Percentiles rank a stretch among this genome's conserved stretches.
These are phyloP conservation scores for Picochlorum sp. DNA, from an alignment of 139 green algal species.

Conservation along the genomic window DNA sequence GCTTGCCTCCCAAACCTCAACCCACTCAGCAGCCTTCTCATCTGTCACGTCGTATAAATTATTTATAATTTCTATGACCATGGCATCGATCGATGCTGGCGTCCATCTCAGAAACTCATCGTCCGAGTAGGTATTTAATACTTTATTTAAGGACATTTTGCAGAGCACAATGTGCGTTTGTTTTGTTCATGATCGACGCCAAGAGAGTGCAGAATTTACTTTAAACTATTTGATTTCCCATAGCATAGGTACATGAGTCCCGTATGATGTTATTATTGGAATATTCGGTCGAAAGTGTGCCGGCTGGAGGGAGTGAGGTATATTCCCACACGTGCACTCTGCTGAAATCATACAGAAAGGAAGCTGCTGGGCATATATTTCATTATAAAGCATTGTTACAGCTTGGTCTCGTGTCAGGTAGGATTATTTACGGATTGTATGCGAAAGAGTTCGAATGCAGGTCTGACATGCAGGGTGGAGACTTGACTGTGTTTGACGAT, in stretches of 20 bases:
- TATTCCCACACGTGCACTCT: slow-evolving; percentile 23
- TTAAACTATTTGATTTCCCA: neutral
- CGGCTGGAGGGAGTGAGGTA: slow-evolving; percentile 8
- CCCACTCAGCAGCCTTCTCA: too few species aligned
- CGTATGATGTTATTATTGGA: neutral
- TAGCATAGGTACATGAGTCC: neutral
- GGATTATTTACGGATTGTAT: neutral
- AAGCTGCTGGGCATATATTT: slow-evolving; percentile 56
- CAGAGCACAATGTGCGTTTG: too few species aligned
- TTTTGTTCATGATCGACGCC: too few species aligned
- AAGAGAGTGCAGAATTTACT: too few species aligned
- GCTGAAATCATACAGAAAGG: slow-evolving; percentile 37
- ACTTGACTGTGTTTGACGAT: neutral
- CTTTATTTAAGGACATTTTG: too few species aligned
- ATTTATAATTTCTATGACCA: too few species aligned
- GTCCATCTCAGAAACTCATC: too few species aligned
- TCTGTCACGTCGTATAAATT: too few species aligned
- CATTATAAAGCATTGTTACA: slow-evolving; percentile 52
- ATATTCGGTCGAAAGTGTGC: neutral
- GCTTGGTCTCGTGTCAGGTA: slow-evolving; percentile 47
- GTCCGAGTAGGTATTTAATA: too few species aligned
- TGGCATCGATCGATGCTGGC: too few species aligned
- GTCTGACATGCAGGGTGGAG: neutral
- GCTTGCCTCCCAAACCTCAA: neutral
- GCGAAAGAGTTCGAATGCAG: neutral